phyloP scores from a whole-genome alignment of 306 rosid genomes.

The Ammopiptanthus mongolicus region DNA sequence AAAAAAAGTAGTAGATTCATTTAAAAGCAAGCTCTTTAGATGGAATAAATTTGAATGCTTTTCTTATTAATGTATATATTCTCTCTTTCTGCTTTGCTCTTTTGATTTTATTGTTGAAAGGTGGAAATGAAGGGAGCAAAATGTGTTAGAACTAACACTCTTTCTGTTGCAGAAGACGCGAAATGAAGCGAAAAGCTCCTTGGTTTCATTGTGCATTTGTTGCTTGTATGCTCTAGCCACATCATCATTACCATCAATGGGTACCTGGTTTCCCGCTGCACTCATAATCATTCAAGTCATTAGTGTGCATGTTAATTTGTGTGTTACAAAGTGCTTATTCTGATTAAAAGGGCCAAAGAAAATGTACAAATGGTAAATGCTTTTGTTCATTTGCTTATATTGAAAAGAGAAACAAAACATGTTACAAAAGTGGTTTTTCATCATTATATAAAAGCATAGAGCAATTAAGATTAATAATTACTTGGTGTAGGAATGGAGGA shows the following conservation, averaged over 20 bases:
- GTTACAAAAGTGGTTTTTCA: background rate
- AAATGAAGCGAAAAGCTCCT: constrained; percentile 65
- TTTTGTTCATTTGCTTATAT: background rate
- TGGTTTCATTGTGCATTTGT: constrained; percentile 54
- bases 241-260: constrained; percentile 43
- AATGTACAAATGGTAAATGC: background rate
- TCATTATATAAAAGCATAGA: background rate
- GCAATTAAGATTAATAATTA: constrained; percentile 1
- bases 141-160: constrained; percentile 37
- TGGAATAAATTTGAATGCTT: background rate
- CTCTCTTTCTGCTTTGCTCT: background rate
- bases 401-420: background rate
- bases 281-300: background rate
- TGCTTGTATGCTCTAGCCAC: constrained; percentile 42
- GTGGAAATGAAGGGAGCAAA: background rate
- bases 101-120: background rate
- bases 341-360: background rate
- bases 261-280: constrained; percentile 39
- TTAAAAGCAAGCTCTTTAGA: background rate
- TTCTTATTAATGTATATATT: background rate
- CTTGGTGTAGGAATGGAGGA: constrained; percentile 43
- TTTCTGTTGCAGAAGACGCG: constrained; percentile 73
- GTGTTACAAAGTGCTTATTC: background rate
- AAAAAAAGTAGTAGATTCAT: background rate
- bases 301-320: background rate